phyloP scores from a whole-genome alignment of 768 basidiomycete genomes.

The Chiua virens region DNA sequence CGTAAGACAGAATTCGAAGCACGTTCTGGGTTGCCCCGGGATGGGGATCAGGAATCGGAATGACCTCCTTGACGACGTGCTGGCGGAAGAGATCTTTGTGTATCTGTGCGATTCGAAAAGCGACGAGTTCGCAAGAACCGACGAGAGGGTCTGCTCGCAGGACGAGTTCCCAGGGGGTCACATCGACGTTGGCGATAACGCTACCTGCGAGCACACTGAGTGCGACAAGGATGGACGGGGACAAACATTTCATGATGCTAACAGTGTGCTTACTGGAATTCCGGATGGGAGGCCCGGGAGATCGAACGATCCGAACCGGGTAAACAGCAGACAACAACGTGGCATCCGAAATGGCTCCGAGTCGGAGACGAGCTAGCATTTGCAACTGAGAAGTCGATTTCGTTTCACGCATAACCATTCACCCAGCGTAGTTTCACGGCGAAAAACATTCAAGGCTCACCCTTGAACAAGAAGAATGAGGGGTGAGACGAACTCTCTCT shows the following conservation, averaged over 20 bases:
- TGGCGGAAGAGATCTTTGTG: slow-evolving; percentile 17
- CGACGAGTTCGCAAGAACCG: slow-evolving; percentile 18
- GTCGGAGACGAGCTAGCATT: too few species aligned
- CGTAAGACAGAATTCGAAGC: slow-evolving; percentile 21
- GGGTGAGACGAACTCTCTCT: slow-evolving; percentile 22
- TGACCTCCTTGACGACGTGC: slow-evolving; percentile 10
- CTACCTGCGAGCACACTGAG: slow-evolving; percentile 4
- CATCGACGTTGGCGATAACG: neutral
- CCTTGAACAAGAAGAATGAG: too few species aligned
- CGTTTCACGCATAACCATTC: neutral
- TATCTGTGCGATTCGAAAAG: slow-evolving; percentile 18
- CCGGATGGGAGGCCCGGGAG: neutral
- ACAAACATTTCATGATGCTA: slow-evolving; percentile 20
- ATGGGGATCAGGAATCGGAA: slow-evolving; percentile 9
- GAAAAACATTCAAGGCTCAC: too few species aligned
- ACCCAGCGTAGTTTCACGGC: neutral
- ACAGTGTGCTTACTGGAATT: too few species aligned
- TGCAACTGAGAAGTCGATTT: too few species aligned
- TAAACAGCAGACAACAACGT: slow-evolving; percentile 8
- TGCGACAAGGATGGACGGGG: neutral
- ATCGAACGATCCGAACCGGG: too few species aligned
- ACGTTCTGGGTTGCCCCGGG: slow-evolving; percentile 7
- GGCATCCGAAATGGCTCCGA: too few species aligned
- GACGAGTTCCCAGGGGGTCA: slow-evolving; percentile 62
- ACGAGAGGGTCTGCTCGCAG: slow-evolving; percentile 16